Conservation (phyloP, 1,139 yeast species). For the Scheffersomyces illinoinensis region DNA sequence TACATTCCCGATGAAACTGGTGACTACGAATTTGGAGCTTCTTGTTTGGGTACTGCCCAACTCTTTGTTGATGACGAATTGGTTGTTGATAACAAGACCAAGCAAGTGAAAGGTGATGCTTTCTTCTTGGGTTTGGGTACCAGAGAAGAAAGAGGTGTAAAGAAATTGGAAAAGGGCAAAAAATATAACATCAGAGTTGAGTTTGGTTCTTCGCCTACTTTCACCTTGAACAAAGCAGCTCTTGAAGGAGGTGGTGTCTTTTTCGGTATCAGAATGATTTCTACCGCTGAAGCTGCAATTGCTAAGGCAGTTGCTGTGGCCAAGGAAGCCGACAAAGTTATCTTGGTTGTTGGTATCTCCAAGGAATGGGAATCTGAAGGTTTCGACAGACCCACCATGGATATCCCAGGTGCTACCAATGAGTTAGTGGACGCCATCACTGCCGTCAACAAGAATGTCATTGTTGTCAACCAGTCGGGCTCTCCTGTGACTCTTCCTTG, state of each 20-base stretch:
- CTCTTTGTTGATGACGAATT: conserved; percentile 53
- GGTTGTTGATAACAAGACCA: conserved; percentile 57
- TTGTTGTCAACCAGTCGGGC: conserved; percentile 61
- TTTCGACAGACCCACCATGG: conserved; percentile 11
- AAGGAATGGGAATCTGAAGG: conserved; percentile 47
- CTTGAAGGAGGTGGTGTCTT: conserved; percentile 34
- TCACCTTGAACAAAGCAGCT: conserved; percentile 17
- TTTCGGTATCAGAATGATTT: conserved; percentile 26
- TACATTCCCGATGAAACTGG: conserved; percentile 49
- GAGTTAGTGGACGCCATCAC: conserved; percentile 46
- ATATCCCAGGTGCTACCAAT: conserved; percentile 44
- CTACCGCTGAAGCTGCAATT: conserved; percentile 31
- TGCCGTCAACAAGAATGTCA: conserved; percentile 50
- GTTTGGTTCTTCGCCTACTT: conserved; percentile 55
- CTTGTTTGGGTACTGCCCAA: conserved; percentile 55
- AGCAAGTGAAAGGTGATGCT: conserved; percentile 49
- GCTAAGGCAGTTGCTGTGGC: conserved; percentile 45
- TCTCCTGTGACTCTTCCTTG: conserved; percentile 65
- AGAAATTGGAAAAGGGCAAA: conserved; percentile 41
- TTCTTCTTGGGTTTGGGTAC: conserved; percentile 54
- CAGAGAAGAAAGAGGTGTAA: conserved; percentile 42
- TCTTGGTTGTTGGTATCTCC: conserved; percentile 44
- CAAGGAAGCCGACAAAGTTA: conserved; percentile 42
- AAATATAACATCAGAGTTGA: conserved; percentile 46
- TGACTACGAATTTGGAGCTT: conserved; percentile 51